These are phyloP conservation scores for Pleurozium schreberi DNA, from an alignment of 225 moss, liverwort and hornwort species.

Conservation along the genomic window DNA sequence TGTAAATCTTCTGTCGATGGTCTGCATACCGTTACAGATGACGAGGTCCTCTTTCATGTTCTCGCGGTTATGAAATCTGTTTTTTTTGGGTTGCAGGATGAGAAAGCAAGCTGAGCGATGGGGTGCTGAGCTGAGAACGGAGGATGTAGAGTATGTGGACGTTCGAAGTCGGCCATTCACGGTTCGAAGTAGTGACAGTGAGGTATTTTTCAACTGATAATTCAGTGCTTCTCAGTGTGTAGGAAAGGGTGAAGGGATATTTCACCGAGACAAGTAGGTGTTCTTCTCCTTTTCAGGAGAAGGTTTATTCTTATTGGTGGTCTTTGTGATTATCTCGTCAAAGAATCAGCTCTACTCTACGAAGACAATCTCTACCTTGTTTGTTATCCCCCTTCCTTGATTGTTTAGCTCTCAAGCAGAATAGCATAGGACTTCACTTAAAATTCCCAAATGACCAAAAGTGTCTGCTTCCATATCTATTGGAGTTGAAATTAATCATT, in stretches of 20 bases:
- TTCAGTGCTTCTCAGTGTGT: not conserved
- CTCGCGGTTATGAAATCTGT: not conserved
- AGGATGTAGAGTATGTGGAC: slow-evolving; percentile 89
- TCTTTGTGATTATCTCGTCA: not conserved
- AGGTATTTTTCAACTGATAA: slow-evolving; percentile 35
- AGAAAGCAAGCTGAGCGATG: slow-evolving; percentile 87
- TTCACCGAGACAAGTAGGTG: not conserved
- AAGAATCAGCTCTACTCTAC: not conserved
- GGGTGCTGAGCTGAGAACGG: slow-evolving; percentile 86
- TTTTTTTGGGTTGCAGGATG: slow-evolving; percentile 56
- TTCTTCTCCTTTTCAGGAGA: not conserved
- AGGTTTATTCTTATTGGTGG: not conserved
- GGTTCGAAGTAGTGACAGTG: slow-evolving; percentile 72
- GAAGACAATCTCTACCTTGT: not conserved
- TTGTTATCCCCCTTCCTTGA: not conserved
- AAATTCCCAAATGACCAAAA: not conserved
- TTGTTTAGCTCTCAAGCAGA: not conserved
- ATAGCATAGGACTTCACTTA: not conserved
- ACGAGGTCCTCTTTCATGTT: not conserved
- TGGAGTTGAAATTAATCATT: not conserved
- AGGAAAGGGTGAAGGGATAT: not conserved
- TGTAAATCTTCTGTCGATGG: not conserved
- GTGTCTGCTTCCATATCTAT: not conserved
- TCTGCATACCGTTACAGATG: not conserved
- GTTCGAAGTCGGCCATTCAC: slow-evolving; percentile 70